phyloP scores from a whole-genome alignment of 345 rosid genomes.

The Pelargonium nanum region DNA sequence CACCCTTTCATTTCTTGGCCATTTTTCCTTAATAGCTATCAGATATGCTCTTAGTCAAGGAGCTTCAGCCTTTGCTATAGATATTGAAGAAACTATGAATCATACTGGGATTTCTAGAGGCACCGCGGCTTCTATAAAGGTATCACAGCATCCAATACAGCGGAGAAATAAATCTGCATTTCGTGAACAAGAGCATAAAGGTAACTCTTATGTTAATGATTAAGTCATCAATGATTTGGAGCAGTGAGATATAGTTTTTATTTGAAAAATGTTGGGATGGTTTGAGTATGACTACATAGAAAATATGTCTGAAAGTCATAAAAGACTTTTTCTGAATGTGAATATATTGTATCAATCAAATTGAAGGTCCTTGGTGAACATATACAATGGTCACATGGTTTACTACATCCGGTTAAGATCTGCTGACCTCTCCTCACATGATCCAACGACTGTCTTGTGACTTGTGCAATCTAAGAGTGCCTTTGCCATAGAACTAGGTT shows the following conservation, averaged over 20 bases:
- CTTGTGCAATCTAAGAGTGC: not conserved
- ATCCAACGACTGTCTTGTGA: not conserved
- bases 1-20: slow-evolving; percentile 5
- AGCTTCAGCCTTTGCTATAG: slow-evolving; percentile 73
- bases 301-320: no score
- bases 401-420: no score
- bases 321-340: no score
- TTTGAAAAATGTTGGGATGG: no score
- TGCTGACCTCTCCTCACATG: not conserved
- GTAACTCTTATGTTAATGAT: slow-evolving; percentile 24
- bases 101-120: slow-evolving; percentile 16
- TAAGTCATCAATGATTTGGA: not conserved
- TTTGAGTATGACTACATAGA: no score
- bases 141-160: slow-evolving; percentile 43
- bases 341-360: no score
- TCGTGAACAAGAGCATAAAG: slow-evolving; percentile 25
- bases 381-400: no score
- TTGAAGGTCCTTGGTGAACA: no score
- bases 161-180: slow-evolving; percentile 34
- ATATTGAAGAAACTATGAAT: slow-evolving; percentile 41
- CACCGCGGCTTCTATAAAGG: slow-evolving; percentile 24
- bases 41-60: slow-evolving; percentile 77
- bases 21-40: slow-evolving; percentile 21
- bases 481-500: not conserved
- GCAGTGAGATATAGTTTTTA: no score